A percentile compares a stretch with the other conserved stretches of the same genome.
Conservation (phyloP, 495 filamentous ascomycete genomes). For the Penicillium atrosanguineum region DNA sequence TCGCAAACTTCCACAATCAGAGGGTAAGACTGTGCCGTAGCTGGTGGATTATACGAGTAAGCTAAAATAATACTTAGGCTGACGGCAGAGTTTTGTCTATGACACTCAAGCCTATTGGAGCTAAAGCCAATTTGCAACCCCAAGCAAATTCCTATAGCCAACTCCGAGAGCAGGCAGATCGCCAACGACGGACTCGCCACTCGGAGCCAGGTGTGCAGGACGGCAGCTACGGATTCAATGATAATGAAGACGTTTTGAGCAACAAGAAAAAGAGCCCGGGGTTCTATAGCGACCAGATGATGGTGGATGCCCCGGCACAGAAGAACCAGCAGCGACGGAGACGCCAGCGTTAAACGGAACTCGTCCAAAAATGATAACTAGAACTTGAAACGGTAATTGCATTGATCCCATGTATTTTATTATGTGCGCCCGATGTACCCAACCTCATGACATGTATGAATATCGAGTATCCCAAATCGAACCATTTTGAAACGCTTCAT, state of each 20-base stretch:
- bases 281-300: slow-evolving; percentile 46
- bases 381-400: neutral
- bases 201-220: slow-evolving; percentile 54
- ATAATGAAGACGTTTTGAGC: slow-evolving; percentile 26
- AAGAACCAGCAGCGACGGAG: slow-evolving; percentile 22
- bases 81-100: slow-evolving; percentile 82
- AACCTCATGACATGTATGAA: slow-evolving; percentile 29
- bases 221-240: slow-evolving; percentile 58
- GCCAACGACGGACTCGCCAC: slow-evolving; percentile 42
- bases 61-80: slow-evolving; percentile 54
- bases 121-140: slow-evolving; percentile 20
- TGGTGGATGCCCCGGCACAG: slow-evolving; percentile 36
- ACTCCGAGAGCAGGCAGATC: slow-evolving; percentile 48
- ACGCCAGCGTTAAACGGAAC: slow-evolving; percentile 18
- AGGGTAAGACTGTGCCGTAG: slow-evolving; percentile 51
- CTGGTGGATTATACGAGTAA: neutral
- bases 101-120: slow-evolving; percentile 58
- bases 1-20: slow-evolving; percentile 83
- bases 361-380: neutral
- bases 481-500: neutral
- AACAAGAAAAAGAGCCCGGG: slow-evolving; percentile 4
- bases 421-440: neutral
- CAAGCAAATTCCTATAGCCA: slow-evolving; percentile 36
- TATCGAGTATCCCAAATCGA: slow-evolving; percentile 1
- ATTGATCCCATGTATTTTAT: slow-evolving; percentile 1